Base-by-base conservation (phyloP, 2,329 filamentous ascomycete genomes). In the Hypoxylon sp. region DNA sequence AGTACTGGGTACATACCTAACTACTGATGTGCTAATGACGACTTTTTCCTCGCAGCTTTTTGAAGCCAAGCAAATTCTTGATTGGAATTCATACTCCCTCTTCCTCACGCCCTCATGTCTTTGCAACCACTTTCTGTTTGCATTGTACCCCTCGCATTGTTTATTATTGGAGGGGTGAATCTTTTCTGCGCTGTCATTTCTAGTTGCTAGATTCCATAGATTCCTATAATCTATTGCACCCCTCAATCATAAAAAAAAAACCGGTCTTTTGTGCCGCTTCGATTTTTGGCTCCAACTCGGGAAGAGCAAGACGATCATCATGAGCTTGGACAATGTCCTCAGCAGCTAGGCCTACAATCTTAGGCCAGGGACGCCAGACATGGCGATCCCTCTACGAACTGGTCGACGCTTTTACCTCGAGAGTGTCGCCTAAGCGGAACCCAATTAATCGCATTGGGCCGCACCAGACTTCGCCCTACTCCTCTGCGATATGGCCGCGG, bases 271-370 rank as follows among this genome's bases (percentile, higher is more conserved):
- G n/a, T n/a, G n/a, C n/a, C n/a, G n/a, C n/a, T n/a, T n/a, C n/a
- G n/a, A n/a, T n/a, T n/a, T n/a, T n/a, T n/a, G n/a, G n/a, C n/a
- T n/a, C n/a, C n/a, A n/a, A n/a, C n/a, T n/a, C n/a, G n/a, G n/a
- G n/a, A n/a, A n/a, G n/a, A n/a, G n/a, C n/a, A n/a, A n/a, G n/a
- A 34, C 17, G 23, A 58, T 57, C 63, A 68, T 36, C 57, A 69
- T 69, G 67, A 68, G 47, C 50, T 49, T 46, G 37, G 46, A 58
- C 62, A 51, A 70, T 70, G 68, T 64, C 65, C 57, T 60, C 62
- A 57, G 63, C 61, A 62, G 67, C 59, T 70, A 69, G 67, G 61
- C 60, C 67, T 54, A 63, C 58, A 42, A 51, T 65, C 55, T 57
- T 68, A 42, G 66, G 67, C 60, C 62, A 61, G 51, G 59, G 61